Evolutionary conservation across 306 rosid species (phyloP).

Genomic region (Hippophae tibetana): DNA sequence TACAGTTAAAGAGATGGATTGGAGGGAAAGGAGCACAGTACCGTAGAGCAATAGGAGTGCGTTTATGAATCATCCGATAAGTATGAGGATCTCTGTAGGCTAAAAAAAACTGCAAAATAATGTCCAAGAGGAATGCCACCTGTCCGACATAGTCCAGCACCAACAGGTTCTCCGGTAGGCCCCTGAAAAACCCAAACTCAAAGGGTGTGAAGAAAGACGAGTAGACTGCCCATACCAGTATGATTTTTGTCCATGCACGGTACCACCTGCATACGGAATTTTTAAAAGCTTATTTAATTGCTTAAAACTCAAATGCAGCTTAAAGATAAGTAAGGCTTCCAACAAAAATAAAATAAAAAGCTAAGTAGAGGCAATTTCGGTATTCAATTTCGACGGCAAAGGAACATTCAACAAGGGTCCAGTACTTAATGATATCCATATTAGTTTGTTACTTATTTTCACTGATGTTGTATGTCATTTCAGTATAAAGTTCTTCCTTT

Average conservation of each 20-base stretch:
- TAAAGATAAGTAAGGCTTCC: too few species aligned
- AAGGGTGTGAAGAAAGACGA: conserved; percentile 96
- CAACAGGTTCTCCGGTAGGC: conserved; percentile 56
- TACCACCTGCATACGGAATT: conserved; percentile 53
- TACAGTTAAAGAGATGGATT: not conserved
- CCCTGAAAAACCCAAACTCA: conserved; percentile 92
- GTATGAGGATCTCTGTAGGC: conserved; percentile 75
- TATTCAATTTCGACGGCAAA: too few species aligned
- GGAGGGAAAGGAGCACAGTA: conserved; percentile 14
- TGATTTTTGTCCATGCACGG: conserved; percentile 64
- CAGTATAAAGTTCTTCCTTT: too few species aligned
- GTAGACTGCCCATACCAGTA: conserved; percentile 87
- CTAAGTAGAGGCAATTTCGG: too few species aligned
- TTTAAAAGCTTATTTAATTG: too few species aligned
- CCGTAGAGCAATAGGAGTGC: conserved; percentile 66
- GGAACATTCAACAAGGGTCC: too few species aligned
- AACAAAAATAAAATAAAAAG: too few species aligned
- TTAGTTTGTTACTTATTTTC: too few species aligned
- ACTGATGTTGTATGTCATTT: too few species aligned
- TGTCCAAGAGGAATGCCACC: conserved; percentile 70
- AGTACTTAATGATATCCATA: too few species aligned
- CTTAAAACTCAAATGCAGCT: too few species aligned
- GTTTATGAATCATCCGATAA: conserved; percentile 64
- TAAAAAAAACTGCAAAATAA: conserved; percentile 58
- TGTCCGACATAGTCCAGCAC: conserved; percentile 75